phyloP scores from a whole-genome alignment of 2,329 filamentous ascomycete species.

The Botryotinia narcissicola region DNA sequence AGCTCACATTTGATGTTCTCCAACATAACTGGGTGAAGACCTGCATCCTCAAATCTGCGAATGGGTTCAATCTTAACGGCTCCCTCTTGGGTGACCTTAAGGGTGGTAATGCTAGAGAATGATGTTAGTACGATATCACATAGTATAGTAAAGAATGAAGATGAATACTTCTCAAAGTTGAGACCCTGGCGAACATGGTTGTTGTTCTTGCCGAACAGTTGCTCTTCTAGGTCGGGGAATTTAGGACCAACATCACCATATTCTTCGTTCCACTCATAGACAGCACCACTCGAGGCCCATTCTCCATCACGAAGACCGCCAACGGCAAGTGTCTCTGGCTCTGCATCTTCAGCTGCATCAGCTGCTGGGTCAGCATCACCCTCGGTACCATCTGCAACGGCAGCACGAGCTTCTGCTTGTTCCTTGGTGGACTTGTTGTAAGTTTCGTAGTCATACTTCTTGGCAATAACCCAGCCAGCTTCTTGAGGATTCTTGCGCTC shows the following conservation, averaged over 20 bases:
- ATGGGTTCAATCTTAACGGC: slow-evolving; percentile 50
- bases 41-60: slow-evolving; percentile 67
- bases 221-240: slow-evolving; percentile 66
- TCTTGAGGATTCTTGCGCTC: slow-evolving; percentile 33
- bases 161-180: slow-evolving; percentile 59
- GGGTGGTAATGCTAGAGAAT: slow-evolving; percentile 49
- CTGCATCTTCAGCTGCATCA: slow-evolving; percentile 2
- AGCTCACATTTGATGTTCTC: slow-evolving; percentile 62
- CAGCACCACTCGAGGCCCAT: slow-evolving; percentile 34
- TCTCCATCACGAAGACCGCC: slow-evolving; percentile 31
- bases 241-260: slow-evolving; percentile 80
- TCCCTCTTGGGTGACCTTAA: slow-evolving; percentile 58
- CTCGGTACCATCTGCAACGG: slow-evolving; percentile 12
- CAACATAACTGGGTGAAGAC: slow-evolving; percentile 79
- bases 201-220: slow-evolving; percentile 65
- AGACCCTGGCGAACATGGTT: slow-evolving; percentile 53
- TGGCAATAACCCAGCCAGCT: slow-evolving; percentile 35
- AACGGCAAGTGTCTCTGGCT: slow-evolving; percentile 24
- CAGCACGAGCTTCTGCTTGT: slow-evolving; percentile 26
- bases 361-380: not conserved
- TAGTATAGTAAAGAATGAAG: slow-evolving; percentile 3
- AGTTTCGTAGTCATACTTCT: slow-evolving; percentile 36
- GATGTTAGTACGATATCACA: slow-evolving; percentile 27
- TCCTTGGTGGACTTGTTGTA: slow-evolving; percentile 37
- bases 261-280: slow-evolving; percentile 84